Evolutionary conservation across 2,329 filamentous ascomycete species (phyloP).

Genomic region (Tolypocladium ovalisporum): DNA sequence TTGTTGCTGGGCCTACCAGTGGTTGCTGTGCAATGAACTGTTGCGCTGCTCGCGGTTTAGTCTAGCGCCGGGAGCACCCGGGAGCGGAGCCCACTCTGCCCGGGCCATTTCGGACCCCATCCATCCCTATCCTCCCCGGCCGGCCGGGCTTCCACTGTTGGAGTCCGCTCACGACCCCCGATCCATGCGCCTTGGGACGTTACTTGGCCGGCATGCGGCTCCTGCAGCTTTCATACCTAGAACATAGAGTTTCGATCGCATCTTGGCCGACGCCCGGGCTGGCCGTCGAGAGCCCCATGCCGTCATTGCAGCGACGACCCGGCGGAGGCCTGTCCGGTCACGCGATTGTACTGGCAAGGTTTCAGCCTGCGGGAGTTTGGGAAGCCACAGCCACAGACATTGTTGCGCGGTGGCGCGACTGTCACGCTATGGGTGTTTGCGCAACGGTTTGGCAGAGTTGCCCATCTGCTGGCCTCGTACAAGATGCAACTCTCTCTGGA

Average conservation of each 20-base stretch:
- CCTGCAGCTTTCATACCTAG: neutral
- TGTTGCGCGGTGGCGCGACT: neutral
- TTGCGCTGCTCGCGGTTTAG: neutral
- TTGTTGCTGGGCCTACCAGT: no score
- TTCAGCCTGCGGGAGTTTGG: neutral
- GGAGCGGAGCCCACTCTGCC: neutral
- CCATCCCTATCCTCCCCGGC: neutral
- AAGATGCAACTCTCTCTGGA: no score
- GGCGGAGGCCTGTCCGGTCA: neutral
- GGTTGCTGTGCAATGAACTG: neutral
- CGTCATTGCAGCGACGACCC: neutral
- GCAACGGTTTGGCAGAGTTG: no score
- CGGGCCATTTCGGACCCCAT: neutral
- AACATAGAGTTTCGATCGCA: neutral
- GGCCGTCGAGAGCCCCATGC: no score
- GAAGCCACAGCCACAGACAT: neutral
- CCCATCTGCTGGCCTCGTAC: no score
- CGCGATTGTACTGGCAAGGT: neutral
- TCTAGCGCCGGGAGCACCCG: neutral
- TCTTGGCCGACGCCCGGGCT: neutral
- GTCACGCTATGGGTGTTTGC: neutral
- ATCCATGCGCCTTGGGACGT: neutral
- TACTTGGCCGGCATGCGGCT: neutral
- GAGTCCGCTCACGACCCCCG: neutral
- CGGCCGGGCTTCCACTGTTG: neutral